Evolutionary conservation across 345 rosid species (phyloP).

Genomic region (Hypericum androsaemum): DNA sequence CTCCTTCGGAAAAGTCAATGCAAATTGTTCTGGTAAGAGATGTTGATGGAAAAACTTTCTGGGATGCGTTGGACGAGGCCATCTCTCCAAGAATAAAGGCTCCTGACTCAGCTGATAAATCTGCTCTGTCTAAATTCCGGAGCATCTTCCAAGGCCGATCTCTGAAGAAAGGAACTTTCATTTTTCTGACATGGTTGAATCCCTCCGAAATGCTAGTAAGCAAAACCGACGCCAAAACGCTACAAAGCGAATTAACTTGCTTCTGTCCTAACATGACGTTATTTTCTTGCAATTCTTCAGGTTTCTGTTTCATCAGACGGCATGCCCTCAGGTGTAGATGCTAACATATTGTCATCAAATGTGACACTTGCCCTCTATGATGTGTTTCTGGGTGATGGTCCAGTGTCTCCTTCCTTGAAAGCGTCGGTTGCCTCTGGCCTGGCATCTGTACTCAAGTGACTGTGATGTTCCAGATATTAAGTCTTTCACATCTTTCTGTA

Average conservation of each 20-base stretch:
- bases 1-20: conserved; percentile 56
- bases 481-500: too few species aligned
- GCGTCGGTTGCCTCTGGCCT: conserved; percentile 50
- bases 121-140: conserved; percentile 56
- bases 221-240: too few species aligned
- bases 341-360: conserved; percentile 48
- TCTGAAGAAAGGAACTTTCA: conserved; percentile 60
- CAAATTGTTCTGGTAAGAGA: conserved; percentile 86
- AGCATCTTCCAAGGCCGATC: conserved; percentile 53
- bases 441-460: conserved; percentile 32
- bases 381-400: conserved; percentile 63
- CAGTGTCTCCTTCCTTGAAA: conserved; percentile 78
- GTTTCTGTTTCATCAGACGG: conserved; percentile 53
- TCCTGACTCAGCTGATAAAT: conserved; percentile 38
- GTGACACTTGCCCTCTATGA: conserved; percentile 59
- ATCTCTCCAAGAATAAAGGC: conserved; percentile 60
- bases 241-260: too few species aligned
- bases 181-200: conserved; percentile 65
- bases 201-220: conserved; percentile 71
- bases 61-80: conserved; percentile 80
- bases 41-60: conserved; percentile 88
- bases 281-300: conserved; percentile 23
- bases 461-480: too few species aligned
- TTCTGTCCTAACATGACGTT: too few species aligned
- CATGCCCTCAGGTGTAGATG: conserved; percentile 41